phyloP scores from a whole-genome alignment of 345 rosid genomes.

The Salix caprea region DNA sequence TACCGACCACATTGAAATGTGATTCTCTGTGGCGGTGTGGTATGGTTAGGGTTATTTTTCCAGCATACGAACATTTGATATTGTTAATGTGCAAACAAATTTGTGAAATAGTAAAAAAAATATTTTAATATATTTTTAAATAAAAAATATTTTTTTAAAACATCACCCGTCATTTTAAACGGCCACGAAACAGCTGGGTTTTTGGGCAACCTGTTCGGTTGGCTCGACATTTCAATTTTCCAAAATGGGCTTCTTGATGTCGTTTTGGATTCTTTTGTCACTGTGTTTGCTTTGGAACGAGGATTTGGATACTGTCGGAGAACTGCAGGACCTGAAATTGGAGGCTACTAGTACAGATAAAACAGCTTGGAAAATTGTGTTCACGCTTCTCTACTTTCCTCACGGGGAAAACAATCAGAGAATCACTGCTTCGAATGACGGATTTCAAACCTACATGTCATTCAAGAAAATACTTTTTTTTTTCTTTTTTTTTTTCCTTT shows the following conservation, averaged over 20 bases:
- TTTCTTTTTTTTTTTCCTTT: too few species aligned
- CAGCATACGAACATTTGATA: background rate
- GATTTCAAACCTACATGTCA: too few species aligned
- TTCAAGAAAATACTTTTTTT: too few species aligned
- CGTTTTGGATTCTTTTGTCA: background rate
- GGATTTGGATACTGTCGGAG: background rate
- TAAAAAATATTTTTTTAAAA: too few species aligned
- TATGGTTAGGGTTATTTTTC: background rate
- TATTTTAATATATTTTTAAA: too few species aligned
- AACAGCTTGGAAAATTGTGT: background rate
- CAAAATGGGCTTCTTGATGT: background rate
- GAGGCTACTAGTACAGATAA: background rate
- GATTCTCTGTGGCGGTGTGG: slow-evolving; percentile 16
- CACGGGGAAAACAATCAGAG: background rate
- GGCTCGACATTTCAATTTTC: background rate
- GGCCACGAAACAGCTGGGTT: background rate
- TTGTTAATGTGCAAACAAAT: background rate
- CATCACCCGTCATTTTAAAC: too few species aligned
- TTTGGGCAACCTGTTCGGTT: background rate
- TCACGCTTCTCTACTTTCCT: background rate
- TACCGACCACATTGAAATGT: slow-evolving; percentile 9
- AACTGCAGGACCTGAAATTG: background rate
- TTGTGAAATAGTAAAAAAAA: background rate
- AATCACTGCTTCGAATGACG: too few species aligned
- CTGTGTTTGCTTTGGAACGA: background rate